These are phyloP conservation scores for Sporothrix variecibatus DNA, from an alignment of 2,329 filamentous ascomycete genomes.

Conservation along the genomic window DNA sequence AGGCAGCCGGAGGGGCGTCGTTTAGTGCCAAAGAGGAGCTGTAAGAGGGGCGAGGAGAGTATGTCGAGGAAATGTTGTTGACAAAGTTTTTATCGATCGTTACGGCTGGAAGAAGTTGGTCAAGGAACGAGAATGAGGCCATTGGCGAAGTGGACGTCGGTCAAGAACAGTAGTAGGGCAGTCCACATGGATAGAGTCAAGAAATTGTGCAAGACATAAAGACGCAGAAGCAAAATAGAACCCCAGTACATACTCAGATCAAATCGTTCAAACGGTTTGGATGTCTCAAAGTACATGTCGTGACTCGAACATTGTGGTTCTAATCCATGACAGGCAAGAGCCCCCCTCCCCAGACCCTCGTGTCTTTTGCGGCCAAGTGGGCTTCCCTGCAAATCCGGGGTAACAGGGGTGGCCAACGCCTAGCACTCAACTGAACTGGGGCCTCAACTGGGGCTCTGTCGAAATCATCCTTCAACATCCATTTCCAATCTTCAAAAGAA, in stretches of 20 bases:
- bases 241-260: neutral
- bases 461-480: neutral
- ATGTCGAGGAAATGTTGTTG: neutral
- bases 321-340: neutral
- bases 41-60: neutral
- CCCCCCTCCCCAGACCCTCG: neutral
- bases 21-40: constrained; percentile 21
- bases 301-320: neutral
- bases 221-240: neutral
- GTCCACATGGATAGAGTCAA: too few species aligned
- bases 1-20: neutral
- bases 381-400: constrained; percentile 16
- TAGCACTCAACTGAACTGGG: neutral
- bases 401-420: constrained; percentile 13
- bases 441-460: neutral
- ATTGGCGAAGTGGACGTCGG: neutral
- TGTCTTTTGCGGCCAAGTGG: neutral
- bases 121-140: neutral
- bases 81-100: neutral
- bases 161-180: too few species aligned
- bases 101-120: neutral
- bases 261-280: neutral
- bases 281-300: neutral
- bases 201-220: neutral
- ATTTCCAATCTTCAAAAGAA: neutral